Evolutionary conservation across 2,329 filamentous ascomycete species (phyloP), one percentile per base, ranked within the genome.

Genomic region (Penicillium sp.): DNA sequence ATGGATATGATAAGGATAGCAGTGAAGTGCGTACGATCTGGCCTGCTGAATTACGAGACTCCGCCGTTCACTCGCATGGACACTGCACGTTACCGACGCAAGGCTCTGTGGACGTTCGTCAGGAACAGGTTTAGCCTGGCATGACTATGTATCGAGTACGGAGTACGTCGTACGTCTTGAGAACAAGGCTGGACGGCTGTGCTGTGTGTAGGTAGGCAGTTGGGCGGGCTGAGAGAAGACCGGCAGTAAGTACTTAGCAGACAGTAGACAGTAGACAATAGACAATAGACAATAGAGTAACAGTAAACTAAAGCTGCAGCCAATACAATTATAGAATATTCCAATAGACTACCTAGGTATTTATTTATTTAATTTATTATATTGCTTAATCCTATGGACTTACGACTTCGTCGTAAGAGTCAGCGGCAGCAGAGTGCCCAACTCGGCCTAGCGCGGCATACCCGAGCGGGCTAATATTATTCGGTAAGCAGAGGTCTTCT

Each of bases 401-500:
- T n/a, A n/a, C n/a, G n/a, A n/a, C n/a, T 8, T 8, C 26, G 8
- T 28, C 26, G 26, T 8, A 9, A 30, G 28, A 11, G 35, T 14
- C 35, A 12, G 35, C 35, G 35, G 30, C 23, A 46, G 40, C 20
- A n/a, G 46, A 20, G 28, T 11, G 45, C 59, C 52, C 35, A 52
- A 53, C 18, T 28, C n/a, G 58, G 60, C 46, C 40, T 61, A 61
- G 60, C 60, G 58, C 49, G 46, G 47, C 56, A 47, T 60, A 49
- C 52, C 54, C 60, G 59, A 59, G 58, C 52, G 52, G 55, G 38
- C 56, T 52, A 55, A 47, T 48, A 40, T 52, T 30, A 45, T 28
- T 52, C 30, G 30, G 30, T 35, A 35, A 33, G 26, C 50, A 30
- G 20, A 21, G 38, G 26, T 47, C 52, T 55, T 55, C 52, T 59